A percentile compares a stretch with the other conserved stretches of the same genome.
These are phyloP conservation scores for Rhodocollybia butyracea DNA, from an alignment of 768 basidiomycete species.

Conservation along the genomic window DNA sequence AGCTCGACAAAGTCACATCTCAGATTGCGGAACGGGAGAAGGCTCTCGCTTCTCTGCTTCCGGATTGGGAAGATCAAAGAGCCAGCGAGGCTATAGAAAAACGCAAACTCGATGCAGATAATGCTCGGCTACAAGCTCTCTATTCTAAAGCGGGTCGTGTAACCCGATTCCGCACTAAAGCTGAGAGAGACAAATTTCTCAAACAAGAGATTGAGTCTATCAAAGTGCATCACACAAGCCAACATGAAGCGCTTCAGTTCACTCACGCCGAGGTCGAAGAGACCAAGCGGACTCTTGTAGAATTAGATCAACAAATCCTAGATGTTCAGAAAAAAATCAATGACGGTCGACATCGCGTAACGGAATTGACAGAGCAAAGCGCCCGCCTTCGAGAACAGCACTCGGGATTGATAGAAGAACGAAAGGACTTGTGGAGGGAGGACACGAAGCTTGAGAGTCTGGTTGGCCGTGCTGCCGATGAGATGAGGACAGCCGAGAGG, in stretches of 20 bases:
- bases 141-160: constrained; percentile 91
- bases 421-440: constrained; percentile 94
- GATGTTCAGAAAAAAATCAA: constrained; percentile 58
- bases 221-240: constrained; percentile 53
- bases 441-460: constrained; percentile 84
- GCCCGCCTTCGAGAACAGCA: constrained; percentile 62
- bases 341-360: constrained; percentile 56
- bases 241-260: constrained; percentile 52
- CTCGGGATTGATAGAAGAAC: constrained; percentile 66
- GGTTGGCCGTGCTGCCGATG: constrained; percentile 72
- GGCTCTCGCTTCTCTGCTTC: constrained; percentile 59
- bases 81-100: constrained; percentile 50
- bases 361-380: constrained; percentile 61
- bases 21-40: constrained; percentile 62
- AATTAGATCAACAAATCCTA: constrained; percentile 58
- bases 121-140: constrained; percentile 66
- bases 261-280: constrained; percentile 48
- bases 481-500: constrained; percentile 79
- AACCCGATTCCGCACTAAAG: constrained; percentile 77
- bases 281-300: constrained; percentile 43
- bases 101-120: constrained; percentile 70
- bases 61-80: constrained; percentile 66
- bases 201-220: constrained; percentile 75
- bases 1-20: constrained; percentile 58
- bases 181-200: constrained; percentile 82